Evolutionary conservation across 2,329 filamentous ascomycete genomes (phyloP), one percentile per base, ranked within the genome.

Genomic region (Chaetomium sp.): DNA sequence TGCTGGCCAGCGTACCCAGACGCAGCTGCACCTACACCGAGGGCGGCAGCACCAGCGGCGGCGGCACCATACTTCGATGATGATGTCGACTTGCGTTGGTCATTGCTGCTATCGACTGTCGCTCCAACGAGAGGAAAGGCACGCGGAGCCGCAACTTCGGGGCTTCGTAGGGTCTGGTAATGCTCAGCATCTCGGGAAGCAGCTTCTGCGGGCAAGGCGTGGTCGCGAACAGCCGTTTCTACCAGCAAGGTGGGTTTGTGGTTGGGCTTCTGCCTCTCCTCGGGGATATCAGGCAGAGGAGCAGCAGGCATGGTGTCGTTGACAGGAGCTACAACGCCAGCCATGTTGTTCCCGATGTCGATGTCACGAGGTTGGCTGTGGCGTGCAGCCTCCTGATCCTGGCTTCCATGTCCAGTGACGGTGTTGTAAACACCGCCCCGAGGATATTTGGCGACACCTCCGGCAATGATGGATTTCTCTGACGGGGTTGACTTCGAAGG

Each of bases 341-440:
- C 19, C 47, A 16, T 38, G 9, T 61, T n/a, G 9, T 23, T 29
- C 0, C 13, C 27, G n/a, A 42, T 19, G 7, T n/a, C 49, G 4
- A 6, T 9, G 16, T 13, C 33, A 1, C 13, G 42, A 10, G 29
- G 9, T 9, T 50, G 47, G n/a, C 47, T 54, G 29, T 67, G 68
- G 21, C 66, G 67, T 29, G 23, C 62, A 47, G 51, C 61, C 38
- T 69, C 66, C 2, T 66, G 62, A 23, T 70, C 67, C 6, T 66
- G 59, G 60, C 70, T 72, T n/a, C 69, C 69, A 27, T 67, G 65
- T 13, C 67, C 67, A 4, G 60, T 49, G 0, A 69, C 66, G 16
- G 56, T 62, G 49, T 68, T 66, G 57, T 63, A 69, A 12, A 69
- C 60, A 8, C 64, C 64, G 31, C 64, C 60, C 47, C 58, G 56